Conservation (phyloP, 345 rosid species). For the Syzygium jambos region DNA sequence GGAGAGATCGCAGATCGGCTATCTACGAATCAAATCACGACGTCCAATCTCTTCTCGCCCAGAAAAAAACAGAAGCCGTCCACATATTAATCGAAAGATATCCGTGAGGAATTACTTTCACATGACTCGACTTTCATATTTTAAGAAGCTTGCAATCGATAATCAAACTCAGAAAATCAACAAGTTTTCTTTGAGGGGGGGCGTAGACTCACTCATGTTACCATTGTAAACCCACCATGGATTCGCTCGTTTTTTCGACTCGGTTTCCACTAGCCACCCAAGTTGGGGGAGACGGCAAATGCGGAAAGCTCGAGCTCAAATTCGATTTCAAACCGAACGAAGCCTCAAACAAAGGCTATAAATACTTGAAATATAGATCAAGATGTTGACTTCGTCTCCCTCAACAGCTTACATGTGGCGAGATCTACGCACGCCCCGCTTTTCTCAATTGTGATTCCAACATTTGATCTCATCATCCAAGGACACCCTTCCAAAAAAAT, state of each 20-base stretch:
- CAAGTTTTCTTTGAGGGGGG: not conserved
- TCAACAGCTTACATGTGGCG: not conserved
- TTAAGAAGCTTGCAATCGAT: not conserved
- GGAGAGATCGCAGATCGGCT: not conserved
- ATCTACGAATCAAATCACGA: not conserved
- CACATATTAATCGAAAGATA: not conserved
- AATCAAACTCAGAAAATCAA: not conserved
- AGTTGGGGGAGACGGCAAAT: not conserved
- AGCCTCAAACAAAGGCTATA: not conserved
- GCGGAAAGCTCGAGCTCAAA: not conserved
- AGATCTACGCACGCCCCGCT: not conserved
- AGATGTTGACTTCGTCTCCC: not conserved
- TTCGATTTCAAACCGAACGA: not conserved
- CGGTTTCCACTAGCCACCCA: not conserved
- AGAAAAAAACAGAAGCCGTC: not conserved
- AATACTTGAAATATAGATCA: rapidly evolving
- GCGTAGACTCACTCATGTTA: not conserved
- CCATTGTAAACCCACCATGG: not conserved
- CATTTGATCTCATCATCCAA: not conserved
- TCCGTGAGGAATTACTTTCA: not conserved
- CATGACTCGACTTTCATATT: not conserved
- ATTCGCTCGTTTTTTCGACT: not conserved
- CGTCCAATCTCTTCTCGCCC: not conserved
- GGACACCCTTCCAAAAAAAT: not conserved
- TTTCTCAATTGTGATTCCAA: not conserved